Conservation (phyloP, 805 yeast species). For the Yamadazyma olivae region DNA sequence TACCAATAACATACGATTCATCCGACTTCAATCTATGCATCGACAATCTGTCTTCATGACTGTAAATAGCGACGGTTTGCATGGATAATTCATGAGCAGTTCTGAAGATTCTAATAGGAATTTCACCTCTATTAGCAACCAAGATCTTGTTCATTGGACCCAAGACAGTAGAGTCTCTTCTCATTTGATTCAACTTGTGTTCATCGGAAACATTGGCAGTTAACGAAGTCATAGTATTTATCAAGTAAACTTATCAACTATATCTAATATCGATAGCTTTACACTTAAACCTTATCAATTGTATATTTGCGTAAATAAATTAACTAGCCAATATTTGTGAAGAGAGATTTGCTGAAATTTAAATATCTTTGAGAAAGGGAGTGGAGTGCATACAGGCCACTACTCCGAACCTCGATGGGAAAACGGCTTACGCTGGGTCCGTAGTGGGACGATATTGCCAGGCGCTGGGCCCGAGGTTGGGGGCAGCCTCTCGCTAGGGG, state of each 20-base stretch:
- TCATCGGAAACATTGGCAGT: conserved; percentile 9
- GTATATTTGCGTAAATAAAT: too few species aligned
- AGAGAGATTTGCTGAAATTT: too few species aligned
- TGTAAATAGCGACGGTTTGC: conserved; percentile 96
- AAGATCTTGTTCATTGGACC: conserved; percentile 58
- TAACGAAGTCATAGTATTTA: conserved; percentile 10
- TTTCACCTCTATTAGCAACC: conserved; percentile 84
- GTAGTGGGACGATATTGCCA: too few species aligned
- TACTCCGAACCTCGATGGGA: neutral
- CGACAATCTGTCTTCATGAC: conserved; percentile 91
- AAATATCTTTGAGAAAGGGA: neutral
- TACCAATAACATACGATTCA: conserved; percentile 90
- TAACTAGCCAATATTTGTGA: too few species aligned
- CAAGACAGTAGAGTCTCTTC: conserved; percentile 40
- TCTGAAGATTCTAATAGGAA: conserved; percentile 86
- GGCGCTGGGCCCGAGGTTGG: too few species aligned
- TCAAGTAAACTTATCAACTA: neutral
- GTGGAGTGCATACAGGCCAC: neutral
- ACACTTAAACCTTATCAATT: too few species aligned
- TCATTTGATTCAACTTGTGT: conserved; percentile 35
- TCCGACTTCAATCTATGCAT: conserved; percentile 95
- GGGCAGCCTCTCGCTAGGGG: too few species aligned
- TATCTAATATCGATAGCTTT: too few species aligned
- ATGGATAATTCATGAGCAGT: conserved; percentile 96
- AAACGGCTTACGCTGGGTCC: too few species aligned